These are phyloP conservation scores for Amanita polypyramis DNA, from an alignment of 768 basidiomycete genomes.

Conservation along the genomic window DNA sequence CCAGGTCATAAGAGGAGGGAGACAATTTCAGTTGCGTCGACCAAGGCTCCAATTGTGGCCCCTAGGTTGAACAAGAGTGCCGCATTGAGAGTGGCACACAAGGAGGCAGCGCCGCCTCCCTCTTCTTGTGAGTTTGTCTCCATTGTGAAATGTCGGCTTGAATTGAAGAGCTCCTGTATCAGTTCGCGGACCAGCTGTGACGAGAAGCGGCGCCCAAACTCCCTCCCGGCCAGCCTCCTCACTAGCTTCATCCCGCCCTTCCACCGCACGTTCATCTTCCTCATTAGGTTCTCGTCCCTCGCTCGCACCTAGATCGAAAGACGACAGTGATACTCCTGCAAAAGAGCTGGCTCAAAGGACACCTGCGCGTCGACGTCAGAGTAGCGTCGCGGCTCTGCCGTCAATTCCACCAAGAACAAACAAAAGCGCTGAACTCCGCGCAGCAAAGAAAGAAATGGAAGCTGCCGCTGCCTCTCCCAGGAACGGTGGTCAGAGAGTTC, in stretches of 20 bases:
- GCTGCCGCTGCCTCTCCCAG: conserved; percentile 30
- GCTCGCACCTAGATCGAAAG: conserved; percentile 2
- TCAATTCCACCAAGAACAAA: conserved; percentile 62
- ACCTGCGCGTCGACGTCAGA: conserved; percentile 38
- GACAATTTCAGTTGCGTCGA: conserved; percentile 60
- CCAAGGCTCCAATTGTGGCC: conserved; percentile 50
- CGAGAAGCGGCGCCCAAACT: not conserved
- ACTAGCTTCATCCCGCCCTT: not conserved
- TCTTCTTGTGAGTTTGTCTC: conserved; percentile 51
- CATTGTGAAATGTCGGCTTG: not conserved
- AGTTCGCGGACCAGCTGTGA: conserved; percentile 36
- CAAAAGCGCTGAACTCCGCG: conserved; percentile 61
- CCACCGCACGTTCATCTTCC: not conserved
- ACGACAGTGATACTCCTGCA: conserved; percentile 1
- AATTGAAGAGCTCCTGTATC: not conserved
- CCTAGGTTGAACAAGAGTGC: conserved; percentile 79
- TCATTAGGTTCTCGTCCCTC: not conserved
- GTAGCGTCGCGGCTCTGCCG: conserved; percentile 45
- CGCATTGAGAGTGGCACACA: conserved; percentile 43
- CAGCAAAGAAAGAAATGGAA: conserved; percentile 55
- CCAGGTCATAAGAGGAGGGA: conserved; percentile 80
- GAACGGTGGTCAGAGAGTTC: conserved; percentile 16
- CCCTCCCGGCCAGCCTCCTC: conserved; percentile 2
- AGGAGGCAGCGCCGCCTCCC: conserved; percentile 50
- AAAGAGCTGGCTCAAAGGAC: not conserved